A percentile compares a stretch with the other conserved stretches of the same genome.
These are phyloP conservation scores for Pelargonium citronellum DNA, from an alignment of 441 rosid species.

Conservation along the genomic window DNA sequence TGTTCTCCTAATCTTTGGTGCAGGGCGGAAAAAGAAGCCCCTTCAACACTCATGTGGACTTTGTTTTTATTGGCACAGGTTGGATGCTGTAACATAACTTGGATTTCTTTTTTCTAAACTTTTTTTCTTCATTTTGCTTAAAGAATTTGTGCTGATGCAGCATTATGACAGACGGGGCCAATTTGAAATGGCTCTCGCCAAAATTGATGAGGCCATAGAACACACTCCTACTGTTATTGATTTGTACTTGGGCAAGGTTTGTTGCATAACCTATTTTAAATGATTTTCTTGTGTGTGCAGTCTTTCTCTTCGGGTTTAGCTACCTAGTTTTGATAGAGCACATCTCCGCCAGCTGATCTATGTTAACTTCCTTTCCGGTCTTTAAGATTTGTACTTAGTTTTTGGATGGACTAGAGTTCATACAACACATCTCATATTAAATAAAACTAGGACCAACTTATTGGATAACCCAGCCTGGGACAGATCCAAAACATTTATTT, in stretches of 20 bases:
- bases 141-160: constrained; percentile 44
- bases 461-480: no score
- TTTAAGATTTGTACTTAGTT: no score
- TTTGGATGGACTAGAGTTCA: no score
- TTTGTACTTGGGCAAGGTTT: constrained; percentile 88
- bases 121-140: constrained; percentile 10
- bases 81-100: constrained; percentile 12
- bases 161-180: constrained; percentile 94
- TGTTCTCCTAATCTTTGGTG: constrained; percentile 24
- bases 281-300: not conserved
- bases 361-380: no score
- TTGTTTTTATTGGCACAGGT: constrained; percentile 99
- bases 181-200: constrained; percentile 66
- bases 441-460: no score
- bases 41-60: constrained; percentile 88
- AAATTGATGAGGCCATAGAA: constrained; percentile 84
- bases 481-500: no score
- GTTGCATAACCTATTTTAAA: constrained; percentile 20
- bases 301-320: not conserved
- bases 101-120: constrained; percentile 12
- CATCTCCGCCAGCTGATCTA: not conserved
- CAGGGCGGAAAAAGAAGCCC: constrained; percentile 92
- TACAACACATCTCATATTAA: no score
- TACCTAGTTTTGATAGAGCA: not conserved
- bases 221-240: constrained; percentile 99